phyloP scores from a whole-genome alignment of 1,284 basidiomycete species.

The Moniliella sp. region DNA sequence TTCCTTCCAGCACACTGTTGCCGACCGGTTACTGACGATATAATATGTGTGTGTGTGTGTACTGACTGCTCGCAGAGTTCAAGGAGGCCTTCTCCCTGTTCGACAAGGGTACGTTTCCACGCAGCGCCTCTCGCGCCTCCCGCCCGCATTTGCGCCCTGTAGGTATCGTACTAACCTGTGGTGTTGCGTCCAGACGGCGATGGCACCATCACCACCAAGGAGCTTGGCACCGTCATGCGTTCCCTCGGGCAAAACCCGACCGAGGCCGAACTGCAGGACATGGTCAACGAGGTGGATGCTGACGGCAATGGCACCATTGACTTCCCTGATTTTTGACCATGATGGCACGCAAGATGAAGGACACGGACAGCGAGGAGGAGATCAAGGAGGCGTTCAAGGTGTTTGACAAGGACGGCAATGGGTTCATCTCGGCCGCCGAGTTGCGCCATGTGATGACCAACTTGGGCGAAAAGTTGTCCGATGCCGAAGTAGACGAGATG shows the following conservation, averaged over 20 bases:
- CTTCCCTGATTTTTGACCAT: conserved; percentile 59
- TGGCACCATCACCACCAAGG: conserved; percentile 83
- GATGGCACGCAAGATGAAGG: conserved; percentile 89
- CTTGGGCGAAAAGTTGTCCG: conserved; percentile 57
- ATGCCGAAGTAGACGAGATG: conserved; percentile 89
- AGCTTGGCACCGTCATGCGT: conserved; percentile 91
- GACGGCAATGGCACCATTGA: conserved; percentile 69
- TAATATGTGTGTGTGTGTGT: too few relatives aligned
- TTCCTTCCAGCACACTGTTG: too few relatives aligned
- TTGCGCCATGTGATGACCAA: conserved; percentile 38
- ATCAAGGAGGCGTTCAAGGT: conserved; percentile 50
- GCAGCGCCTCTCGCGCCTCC: neutral
- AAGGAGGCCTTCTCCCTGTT: conserved; percentile 83
- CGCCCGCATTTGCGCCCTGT: neutral
- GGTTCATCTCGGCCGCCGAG: conserved; percentile 46
- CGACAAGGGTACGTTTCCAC: conserved; percentile 58
- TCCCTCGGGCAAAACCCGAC: conserved; percentile 89
- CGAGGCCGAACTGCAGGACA: conserved; percentile 80
- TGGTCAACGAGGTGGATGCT: conserved; percentile 44
- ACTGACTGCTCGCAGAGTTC: conserved; percentile 33
- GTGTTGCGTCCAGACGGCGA: conserved; percentile 60
- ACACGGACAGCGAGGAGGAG: conserved; percentile 58
- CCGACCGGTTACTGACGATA: too few relatives aligned
- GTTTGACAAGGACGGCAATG: conserved; percentile 48
- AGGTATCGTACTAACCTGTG: neutral